Base-by-base conservation (phyloP, 495 filamentous ascomycete species). In the Penicillium parvum region DNA sequence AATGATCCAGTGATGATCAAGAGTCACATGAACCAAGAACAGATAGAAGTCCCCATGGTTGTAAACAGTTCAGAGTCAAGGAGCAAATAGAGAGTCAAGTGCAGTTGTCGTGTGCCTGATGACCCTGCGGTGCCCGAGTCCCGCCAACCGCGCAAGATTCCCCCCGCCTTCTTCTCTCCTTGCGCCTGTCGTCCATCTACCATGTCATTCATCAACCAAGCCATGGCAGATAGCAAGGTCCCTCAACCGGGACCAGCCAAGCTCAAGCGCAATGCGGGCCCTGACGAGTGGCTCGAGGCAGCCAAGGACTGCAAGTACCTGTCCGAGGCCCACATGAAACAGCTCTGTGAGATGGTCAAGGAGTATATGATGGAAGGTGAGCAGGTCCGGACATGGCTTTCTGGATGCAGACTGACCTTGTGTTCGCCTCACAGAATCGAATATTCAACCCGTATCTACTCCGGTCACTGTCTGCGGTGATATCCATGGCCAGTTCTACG, bases 401-500 rank as follows among this genome's bases (percentile, higher is more conserved):
- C 20, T 18, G 3, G 3, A n/a, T 14, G 12, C n/a, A n/a, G 5
- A 29, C 18, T 9, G 25, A 25, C 23, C 38, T 11, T 20, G 7
- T 32, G 20, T 12, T 7, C 15, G n/a, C 14, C 9, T 4, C 11
- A 10, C 50, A 95, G 92, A 98, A 74, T 95, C 89, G 37, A 98
- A 98, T 64, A 96, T 98, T 22, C 90, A 96, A 60, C 92, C 94
- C 15, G 92, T 98, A 20, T 78, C 81, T 11, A 95, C 94, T 0
- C 92, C 92, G n/a, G 92, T 98, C 40, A 98, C 92, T 20, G 83
- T 98, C 51, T 98, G 92, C 58, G 92, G 92, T 57, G 92, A 98
- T 61, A 96, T 98, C 53, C 92, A 98, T 67, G 92, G 92, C 56
- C 92, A 98, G 70, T 98, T 96, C 68, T 98, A 97, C 75, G 92